These are phyloP conservation scores for Paracoccidioides brasiliensis DNA, from an alignment of 2,329 filamentous ascomycete species.

Conservation along the genomic window DNA sequence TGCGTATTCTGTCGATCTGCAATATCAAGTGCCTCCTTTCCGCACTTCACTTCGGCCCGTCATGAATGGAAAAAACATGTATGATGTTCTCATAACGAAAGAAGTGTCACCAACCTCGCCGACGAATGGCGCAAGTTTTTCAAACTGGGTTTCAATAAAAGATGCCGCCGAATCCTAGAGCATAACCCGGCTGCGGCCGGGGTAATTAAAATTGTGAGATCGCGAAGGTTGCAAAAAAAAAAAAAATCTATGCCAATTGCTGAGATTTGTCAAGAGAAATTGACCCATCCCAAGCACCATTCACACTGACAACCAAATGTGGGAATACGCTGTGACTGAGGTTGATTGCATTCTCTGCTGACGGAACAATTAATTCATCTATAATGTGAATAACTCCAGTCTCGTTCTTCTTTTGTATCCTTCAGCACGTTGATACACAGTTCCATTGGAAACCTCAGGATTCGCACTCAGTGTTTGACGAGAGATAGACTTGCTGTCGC, in stretches of 20 bases:
- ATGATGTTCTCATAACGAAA: neutral
- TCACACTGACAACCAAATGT: neutral
- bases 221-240: no score
- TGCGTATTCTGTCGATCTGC: neutral
- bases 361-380: neutral
- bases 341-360: neutral
- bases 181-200: neutral
- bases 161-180: neutral
- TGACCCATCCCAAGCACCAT: neutral
- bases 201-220: neutral
- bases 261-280: neutral
- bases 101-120: neutral
- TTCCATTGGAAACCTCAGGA: neutral
- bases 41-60: neutral
- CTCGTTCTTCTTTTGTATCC: slow-evolving; percentile 7
- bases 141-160: neutral
- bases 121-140: neutral
- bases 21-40: neutral
- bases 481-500: neutral
- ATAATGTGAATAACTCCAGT: neutral
- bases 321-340: neutral
- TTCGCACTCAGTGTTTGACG: neutral
- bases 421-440: neutral
- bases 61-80: neutral
- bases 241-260: neutral